Percentiles rank a stretch among this genome's conserved stretches.
phyloP scores from a whole-genome alignment of 2,329 filamentous ascomycete species.

The Phialophora macrospora region DNA sequence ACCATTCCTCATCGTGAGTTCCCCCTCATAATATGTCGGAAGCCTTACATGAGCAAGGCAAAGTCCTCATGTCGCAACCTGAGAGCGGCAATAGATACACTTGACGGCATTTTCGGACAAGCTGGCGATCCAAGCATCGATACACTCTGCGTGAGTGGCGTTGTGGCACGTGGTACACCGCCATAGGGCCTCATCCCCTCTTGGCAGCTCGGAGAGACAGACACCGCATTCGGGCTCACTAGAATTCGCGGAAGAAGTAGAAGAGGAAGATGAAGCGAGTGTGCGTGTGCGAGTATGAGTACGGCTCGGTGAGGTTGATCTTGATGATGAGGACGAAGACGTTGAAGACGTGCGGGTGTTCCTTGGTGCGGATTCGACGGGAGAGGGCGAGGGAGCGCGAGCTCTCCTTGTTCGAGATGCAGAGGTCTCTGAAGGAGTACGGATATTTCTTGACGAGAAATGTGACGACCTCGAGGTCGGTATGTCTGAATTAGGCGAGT shows the following conservation, averaged over 20 bases:
- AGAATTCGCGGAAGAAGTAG: not conserved
- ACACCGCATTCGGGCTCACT: not conserved
- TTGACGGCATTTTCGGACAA: not conserved
- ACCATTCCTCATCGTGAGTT: not conserved
- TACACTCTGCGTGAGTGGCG: conserved; percentile 4
- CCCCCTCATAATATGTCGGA: not conserved
- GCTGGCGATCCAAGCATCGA: conserved; percentile 21
- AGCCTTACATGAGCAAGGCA: not conserved
- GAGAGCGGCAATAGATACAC: not conserved
- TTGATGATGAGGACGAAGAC: not conserved
- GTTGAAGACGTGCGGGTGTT: not conserved
- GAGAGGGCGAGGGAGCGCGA: not conserved
- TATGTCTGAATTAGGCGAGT: no score
- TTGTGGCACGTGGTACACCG: conserved; percentile 1
- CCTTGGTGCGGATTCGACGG: not conserved
- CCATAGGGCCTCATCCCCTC: not conserved
- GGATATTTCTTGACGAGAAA: not conserved
- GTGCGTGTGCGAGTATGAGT: not conserved
- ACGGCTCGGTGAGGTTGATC: not conserved
- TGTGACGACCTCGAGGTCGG: no score
- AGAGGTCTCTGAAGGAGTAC: not conserved
- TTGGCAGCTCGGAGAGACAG: conserved; percentile 2
- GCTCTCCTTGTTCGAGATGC: not conserved
- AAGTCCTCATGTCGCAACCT: not conserved
- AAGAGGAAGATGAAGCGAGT: not conserved